Evolutionary conservation across 2,329 filamentous ascomycete genomes (phyloP), one percentile per base, ranked within the genome.

Genomic region (Phyllosticta ampelicida): DNA sequence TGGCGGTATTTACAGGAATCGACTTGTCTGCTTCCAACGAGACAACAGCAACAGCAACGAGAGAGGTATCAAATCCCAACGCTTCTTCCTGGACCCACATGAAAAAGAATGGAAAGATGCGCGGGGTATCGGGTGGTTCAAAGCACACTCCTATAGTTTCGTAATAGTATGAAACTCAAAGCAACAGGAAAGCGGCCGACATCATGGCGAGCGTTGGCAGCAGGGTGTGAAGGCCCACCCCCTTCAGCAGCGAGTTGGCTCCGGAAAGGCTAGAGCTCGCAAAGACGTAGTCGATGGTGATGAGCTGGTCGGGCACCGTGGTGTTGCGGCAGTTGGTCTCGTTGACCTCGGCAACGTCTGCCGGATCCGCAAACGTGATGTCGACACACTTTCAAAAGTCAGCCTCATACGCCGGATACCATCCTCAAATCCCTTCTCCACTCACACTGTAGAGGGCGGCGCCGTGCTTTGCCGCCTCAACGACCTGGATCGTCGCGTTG

Each of bases 281-380:
- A 77, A 90, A 96, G 63, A 96, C 77, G 63, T 86, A 79, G 57
- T 87, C 80, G 76, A 94, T 91, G 62, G 81, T 81, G 65, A 96
- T 84, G 58, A 89, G 61, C 28, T 69, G 53, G 36, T 55, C 61
- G 9, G 61, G 56, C 0, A 60, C 78, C 51, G 81, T 84, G 60
- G 86, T 89, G 77, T 97, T 97, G 78, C 86, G 90, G 79, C 92
- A 97, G 74, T 96, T 96, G 13, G 83, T 80, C 60, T 79, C 77
- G 69, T 87, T 95, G 63, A 96, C 88, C 64, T 86, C 77, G 58
- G 77, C 77, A 54, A 95, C 84, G 68, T 95, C 86, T 66, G 83
- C 76, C 21, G 88, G 87, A 1, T 90, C 87, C 53, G 86, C 89
- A 65, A 97, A 95, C 52, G 87, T 92, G 66, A 97, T 95, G 69